Evolutionary conservation across 129 eudicot genomes (phyloP).

Genomic region (Flaveria bidentis): DNA sequence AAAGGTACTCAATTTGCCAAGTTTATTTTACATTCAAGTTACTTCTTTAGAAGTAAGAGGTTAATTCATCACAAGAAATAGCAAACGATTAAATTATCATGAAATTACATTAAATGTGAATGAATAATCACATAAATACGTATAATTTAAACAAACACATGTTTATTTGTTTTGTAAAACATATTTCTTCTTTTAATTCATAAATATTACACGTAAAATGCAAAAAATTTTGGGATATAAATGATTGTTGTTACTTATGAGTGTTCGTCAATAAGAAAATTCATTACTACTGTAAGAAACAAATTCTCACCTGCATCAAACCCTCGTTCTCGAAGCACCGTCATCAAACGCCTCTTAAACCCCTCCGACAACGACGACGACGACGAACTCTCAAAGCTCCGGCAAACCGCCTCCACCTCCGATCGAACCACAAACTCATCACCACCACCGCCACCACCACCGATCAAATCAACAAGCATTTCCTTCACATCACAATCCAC

Average conservation of each 20-base stretch:
- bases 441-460: conserved; percentile 13
- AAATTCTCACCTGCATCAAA: conserved; percentile 43
- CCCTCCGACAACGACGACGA: conserved; percentile 31
- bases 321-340: conserved; percentile 40
- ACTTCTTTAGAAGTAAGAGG: too few relatives aligned
- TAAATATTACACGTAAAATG: too few relatives aligned
- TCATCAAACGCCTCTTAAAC: conserved; percentile 39
- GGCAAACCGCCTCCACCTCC: conserved; percentile 32
- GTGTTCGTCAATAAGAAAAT: neutral
- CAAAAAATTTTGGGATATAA: too few relatives aligned
- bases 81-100: too few relatives aligned
- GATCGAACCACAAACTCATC: conserved; percentile 24
- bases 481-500: conserved; percentile 30
- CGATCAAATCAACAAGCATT: conserved; percentile 38
- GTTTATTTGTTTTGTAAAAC: too few relatives aligned
- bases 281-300: neutral
- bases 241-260: neutral
- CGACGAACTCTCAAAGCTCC: conserved; percentile 16
- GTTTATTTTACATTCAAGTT: too few relatives aligned
- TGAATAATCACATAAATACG: too few relatives aligned
- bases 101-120: too few relatives aligned
- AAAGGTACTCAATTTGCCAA: too few relatives aligned
- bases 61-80: too few relatives aligned
- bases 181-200: too few relatives aligned
- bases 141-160: too few relatives aligned